phyloP scores from a whole-genome alignment of 176 grass and related monocot genomes.

The Thinopyrum elongatum region DNA sequence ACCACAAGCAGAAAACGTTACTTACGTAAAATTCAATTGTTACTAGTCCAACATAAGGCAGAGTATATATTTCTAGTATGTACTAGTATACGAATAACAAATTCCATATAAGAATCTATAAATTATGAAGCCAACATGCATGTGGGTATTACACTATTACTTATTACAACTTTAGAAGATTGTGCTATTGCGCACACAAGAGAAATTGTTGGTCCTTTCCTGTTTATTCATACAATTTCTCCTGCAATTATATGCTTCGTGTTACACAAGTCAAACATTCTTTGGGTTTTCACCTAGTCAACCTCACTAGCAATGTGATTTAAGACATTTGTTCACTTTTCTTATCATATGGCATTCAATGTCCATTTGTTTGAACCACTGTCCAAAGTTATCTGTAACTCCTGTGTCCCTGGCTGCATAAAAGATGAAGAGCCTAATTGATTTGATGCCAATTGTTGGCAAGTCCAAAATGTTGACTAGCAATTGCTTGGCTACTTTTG shows the following conservation, averaged over 20 bases:
- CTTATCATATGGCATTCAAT: conserved; percentile 1
- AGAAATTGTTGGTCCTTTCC: conserved; percentile 14
- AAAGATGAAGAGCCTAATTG: background rate
- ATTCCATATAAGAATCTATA: conserved; percentile 7
- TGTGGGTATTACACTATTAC: background rate
- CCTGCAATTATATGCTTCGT: background rate
- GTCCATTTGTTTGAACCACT: background rate
- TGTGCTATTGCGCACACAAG: background rate
- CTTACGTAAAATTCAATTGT: conserved; percentile 14
- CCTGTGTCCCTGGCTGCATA: background rate
- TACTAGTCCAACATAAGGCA: conserved; percentile 30
- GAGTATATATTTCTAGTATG: conserved; percentile 17
- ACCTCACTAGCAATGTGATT: conserved; percentile 17
- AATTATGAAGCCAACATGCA: background rate
- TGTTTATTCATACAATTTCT: background rate
- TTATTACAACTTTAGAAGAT: background rate
- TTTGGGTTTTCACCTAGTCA: background rate
- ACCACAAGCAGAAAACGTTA: conserved; percentile 36
- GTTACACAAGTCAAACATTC: background rate
- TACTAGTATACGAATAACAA: background rate
- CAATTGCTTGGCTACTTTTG: too few species aligned
- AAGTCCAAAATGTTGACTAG: too few species aligned
- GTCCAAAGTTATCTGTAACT: background rate
- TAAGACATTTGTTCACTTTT: conserved; percentile 5
- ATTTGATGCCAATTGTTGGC: too few species aligned